Evolutionary conservation across 805 yeast species (phyloP).

Genomic region (Blastobotrys attinorum): DNA sequence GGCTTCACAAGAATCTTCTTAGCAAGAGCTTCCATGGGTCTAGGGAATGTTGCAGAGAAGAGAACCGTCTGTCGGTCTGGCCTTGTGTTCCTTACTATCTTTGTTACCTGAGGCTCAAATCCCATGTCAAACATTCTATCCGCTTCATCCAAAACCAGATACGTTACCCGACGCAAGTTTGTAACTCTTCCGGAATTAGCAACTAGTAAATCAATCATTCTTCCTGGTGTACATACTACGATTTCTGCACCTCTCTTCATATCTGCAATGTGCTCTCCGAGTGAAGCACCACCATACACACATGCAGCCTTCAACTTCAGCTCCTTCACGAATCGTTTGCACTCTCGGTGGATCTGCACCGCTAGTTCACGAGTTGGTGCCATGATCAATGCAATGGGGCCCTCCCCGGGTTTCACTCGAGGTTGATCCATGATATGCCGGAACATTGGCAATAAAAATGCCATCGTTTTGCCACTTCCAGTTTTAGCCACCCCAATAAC

Average conservation of each 20-base stretch:
- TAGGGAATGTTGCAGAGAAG: constrained; percentile 91
- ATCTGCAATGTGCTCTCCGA: constrained; percentile 73
- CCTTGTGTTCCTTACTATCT: constrained; percentile 65
- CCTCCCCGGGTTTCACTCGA: constrained; percentile 41
- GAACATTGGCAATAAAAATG: constrained; percentile 76
- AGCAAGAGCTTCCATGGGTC: constrained; percentile 69
- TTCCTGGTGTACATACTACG: constrained; percentile 90
- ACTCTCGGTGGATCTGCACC: constrained; percentile 66
- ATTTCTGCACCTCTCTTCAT: constrained; percentile 72
- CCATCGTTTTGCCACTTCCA: constrained; percentile 92
- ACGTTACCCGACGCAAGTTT: constrained; percentile 60
- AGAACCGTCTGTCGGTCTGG: constrained; percentile 85
- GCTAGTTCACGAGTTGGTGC: constrained; percentile 95
- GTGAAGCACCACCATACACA: constrained; percentile 86
- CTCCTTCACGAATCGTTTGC: constrained; percentile 46
- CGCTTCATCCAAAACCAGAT: constrained; percentile 90
- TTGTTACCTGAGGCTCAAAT: constrained; percentile 89
- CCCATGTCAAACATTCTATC: constrained; percentile 97
- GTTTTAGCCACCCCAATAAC: constrained; percentile 93
- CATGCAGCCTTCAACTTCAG: constrained; percentile 53
- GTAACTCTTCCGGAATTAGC: constrained; percentile 75
- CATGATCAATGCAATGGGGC: constrained; percentile 72
- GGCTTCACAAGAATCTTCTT: constrained; percentile 55
- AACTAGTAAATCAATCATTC: constrained; percentile 80
- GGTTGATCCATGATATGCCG: constrained; percentile 76